Percentiles rank a stretch among this genome's conserved stretches.
These are phyloP conservation scores for Boletus sp. DNA, from an alignment of 768 basidiomycete genomes.

Conservation along the genomic window DNA sequence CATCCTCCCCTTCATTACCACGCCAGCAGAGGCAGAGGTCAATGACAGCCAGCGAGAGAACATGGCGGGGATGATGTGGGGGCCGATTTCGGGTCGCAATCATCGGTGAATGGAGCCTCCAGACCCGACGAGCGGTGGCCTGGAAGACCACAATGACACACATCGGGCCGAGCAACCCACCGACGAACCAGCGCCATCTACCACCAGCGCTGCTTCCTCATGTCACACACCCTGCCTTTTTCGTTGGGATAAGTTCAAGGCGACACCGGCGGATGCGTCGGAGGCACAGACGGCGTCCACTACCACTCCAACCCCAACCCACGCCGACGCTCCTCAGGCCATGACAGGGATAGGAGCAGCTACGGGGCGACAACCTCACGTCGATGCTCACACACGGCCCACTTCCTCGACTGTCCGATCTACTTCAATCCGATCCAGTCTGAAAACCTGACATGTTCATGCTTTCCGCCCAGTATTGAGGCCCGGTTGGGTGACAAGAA, in stretches of 20 bases:
- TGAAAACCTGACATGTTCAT: slow-evolving; percentile 83
- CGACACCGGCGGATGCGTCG: slow-evolving; percentile 31
- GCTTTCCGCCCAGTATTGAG: slow-evolving; percentile 49
- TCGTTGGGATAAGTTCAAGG: slow-evolving; percentile 37
- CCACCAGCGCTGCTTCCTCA: neutral
- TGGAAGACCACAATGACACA: no score
- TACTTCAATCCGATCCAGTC: slow-evolving; percentile 82
- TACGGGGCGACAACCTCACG: slow-evolving; percentile 59
- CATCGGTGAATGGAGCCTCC: no score
- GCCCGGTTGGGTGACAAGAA: neutral
- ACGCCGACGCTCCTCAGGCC: neutral
- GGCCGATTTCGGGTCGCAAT: no score
- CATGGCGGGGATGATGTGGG: no score
- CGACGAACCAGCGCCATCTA: neutral
- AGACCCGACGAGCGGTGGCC: no score
- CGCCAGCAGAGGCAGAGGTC: no score
- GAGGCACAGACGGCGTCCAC: neutral
- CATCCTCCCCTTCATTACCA: no score
- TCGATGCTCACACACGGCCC: slow-evolving; percentile 66
- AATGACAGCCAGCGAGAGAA: no score
- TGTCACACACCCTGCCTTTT: slow-evolving; percentile 11
- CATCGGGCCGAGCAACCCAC: neutral
- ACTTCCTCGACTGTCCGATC: slow-evolving; percentile 73
- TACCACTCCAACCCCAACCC: neutral
- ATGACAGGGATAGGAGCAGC: slow-evolving; percentile 12